Base-by-base conservation (phyloP, 2,329 filamentous ascomycete genomes). In the Diaporthe ilicicola region DNA sequence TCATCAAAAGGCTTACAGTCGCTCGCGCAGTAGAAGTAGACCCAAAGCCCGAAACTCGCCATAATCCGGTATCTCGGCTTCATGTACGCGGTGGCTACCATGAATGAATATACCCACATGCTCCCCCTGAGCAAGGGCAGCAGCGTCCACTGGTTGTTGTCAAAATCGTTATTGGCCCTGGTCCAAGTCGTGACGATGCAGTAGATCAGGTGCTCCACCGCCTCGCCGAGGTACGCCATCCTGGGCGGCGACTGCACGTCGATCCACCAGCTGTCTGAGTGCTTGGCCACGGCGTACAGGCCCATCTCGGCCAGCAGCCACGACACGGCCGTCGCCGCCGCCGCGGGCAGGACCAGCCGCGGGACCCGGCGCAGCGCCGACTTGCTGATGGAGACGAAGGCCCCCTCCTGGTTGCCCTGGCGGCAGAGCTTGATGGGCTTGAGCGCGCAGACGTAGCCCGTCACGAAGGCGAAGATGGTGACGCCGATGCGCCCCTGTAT, bases 401-500 rank as follows among this genome's bases (percentile, higher is more conserved):
- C 88, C 1, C 82, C 83, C 51, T 88, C 84, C 69, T 84, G 83
- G 74, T 88, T 84, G 65, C 87, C 88, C 39, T 86, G 81, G 67
- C 87, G 84, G 75, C 83, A 86, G 65, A 88, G 84, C 67, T 85
- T 84, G 71, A 91, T 84, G 19, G 89, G 87, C 75, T 90, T 90
- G 66, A 91, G 83, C 4, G 88, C 86, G 79, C 90, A 91, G 65
- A 91, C 89, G 75, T 90, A 91, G 70, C 89, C 89, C 27, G 89
- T 89, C 48, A 91, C 88, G 56, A 92, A 84, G 76, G 90, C 87
- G 79, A 92, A 92, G 73, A 92, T 89, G 17, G 89, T 87, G 2
- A 92, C 90, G 78, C 90, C 91, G 55, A 89, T 88, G 19, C 91
- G 86, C 27, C 90, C 89, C 76, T 90, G 88, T 62, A 87, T 83